Base-by-base conservation (phyloP, 805 yeast genomes). In the Candida maris region DNA sequence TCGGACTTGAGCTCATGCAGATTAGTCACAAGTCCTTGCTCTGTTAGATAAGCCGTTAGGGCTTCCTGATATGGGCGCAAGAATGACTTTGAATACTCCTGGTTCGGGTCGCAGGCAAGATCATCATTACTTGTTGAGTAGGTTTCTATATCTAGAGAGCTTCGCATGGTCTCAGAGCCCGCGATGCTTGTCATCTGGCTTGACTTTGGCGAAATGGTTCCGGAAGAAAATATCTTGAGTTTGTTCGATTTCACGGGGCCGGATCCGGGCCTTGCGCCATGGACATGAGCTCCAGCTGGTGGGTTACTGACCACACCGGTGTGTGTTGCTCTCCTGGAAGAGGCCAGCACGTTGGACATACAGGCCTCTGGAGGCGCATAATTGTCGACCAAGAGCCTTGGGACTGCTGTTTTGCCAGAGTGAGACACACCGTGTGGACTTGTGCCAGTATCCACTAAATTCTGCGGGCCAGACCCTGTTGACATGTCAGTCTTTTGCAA, bases 21-120 rank as follows among this genome's bases (percentile, higher is more conserved):
- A 27, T 55, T 53, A 25, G 51, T 38, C 27, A 49, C 54, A 10
- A 59, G 33, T 5, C 63, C 63, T 30, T 59, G 62, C 15, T 52
- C 52, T 2, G 37, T 23, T 15, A 59, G 29, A 37, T 51, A 59
- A 3, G 38, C 37, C 4, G 49, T 30, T 10, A 59, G 35, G 4
- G 50, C 41, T 31, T 52, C 53, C 32, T 59, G 59, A 31, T 56
- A 57, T 3, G 48, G 27, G 25, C 46, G 55, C 27, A 59, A 18
- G 25, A 54, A 48, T 3, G 40, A 19, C 27, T 36, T 39, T 3
- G 45, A 19, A 21, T 39, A 44, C 14, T 54, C 57, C 5, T 48
- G 46, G 6, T 46, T 48, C 1, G 52, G 34, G 19, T 54, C 53
- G 31, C 48, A 42, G 2, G 51, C 42, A 8, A 54, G 37, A 33